Base-by-base conservation (phyloP, 2,329 filamentous ascomycete genomes). In the Aureobasidium namibiae region DNA sequence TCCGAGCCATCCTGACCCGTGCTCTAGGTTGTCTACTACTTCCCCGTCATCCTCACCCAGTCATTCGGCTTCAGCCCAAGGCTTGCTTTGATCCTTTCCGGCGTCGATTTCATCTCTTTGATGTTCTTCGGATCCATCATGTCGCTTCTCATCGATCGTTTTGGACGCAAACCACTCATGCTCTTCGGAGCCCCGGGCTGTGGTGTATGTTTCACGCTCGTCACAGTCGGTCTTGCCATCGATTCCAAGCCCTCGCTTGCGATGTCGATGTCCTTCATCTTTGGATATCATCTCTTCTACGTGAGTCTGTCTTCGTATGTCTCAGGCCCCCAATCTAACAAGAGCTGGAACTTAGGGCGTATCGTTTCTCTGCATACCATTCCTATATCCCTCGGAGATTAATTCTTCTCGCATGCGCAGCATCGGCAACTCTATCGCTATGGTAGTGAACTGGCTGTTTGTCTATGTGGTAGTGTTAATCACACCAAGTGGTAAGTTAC, bases 271-370 rank as follows among this genome's bases (percentile, higher is more conserved):
- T 60, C 60, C 1, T 63, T 63, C 39, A 63, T 63, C 21, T 63
- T 63, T 48, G 29, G 61, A 4, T 63, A 58, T 53, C 61, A 63
- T 38, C 58, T 63, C 48, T 63, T 63, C 54, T 63, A 60, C 18
- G 62, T 63, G 42, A 60, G 60, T 29, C 10, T 39, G 36, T 16
- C 10, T 16, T 39, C 36, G 8, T 9, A 39, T 4, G n/a, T 16
- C 8, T 16, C 8, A 10, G 36, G n/a, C 7, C 36, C 10, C 4
- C n/a, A 4, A 10, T 4, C 36, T 39, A 14, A 39, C 36, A 4
- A 16, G n/a, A 34, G n/a, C 14, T 44, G 6, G 8, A 3, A 10
- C 3, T 1, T 46, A 63, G 62, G 60, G 60, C 13, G 34, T 58
- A 5, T 63, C 61, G 9, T 63, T 62, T 48, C 54, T 63, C 33